Evolutionary conservation across 1,284 basidiomycete genomes (phyloP).

Genomic region (Fomitopsis pinicola): DNA sequence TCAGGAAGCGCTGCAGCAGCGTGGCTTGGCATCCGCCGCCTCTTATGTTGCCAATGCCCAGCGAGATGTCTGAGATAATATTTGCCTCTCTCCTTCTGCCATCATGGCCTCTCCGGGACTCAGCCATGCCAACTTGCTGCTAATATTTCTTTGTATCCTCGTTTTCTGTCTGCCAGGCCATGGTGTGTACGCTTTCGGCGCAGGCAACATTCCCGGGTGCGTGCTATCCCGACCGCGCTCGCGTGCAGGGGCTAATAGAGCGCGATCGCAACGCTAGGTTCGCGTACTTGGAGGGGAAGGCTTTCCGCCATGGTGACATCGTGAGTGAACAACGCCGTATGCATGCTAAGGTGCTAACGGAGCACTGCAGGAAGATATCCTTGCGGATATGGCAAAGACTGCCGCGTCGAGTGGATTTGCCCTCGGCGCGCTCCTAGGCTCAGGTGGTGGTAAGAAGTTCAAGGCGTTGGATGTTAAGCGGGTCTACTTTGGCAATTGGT

Average conservation of each 20-base stretch:
- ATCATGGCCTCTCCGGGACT: slow-evolving; percentile 12
- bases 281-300: slow-evolving; percentile 72
- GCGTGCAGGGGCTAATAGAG: neutral
- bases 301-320: slow-evolving; percentile 85
- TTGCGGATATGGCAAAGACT: slow-evolving; percentile 63
- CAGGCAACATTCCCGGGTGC: slow-evolving; percentile 72
- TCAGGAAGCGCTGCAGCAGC: neutral
- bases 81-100: neutral
- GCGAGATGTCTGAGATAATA: neutral
- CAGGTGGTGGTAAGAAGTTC: slow-evolving; percentile 63
- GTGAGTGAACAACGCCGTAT: slow-evolving; percentile 36
- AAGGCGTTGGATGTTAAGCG: slow-evolving; percentile 69
- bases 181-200: slow-evolving; percentile 69
- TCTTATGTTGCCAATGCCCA: neutral
- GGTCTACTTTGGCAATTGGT: slow-evolving; percentile 81
- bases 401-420: slow-evolving; percentile 49
- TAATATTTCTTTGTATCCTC: slow-evolving; percentile 50
- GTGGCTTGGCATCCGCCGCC: neutral
- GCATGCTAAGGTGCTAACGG: neutral
- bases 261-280: slow-evolving; percentile 37
- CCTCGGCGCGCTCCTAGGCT: slow-evolving; percentile 54
- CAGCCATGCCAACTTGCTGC: slow-evolving; percentile 29
- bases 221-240: slow-evolving; percentile 18
- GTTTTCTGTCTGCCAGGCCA: slow-evolving; percentile 52
- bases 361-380: slow-evolving; percentile 56